These are phyloP conservation scores for Scortechinia acanthostroma DNA, from an alignment of 2,329 filamentous ascomycete species.

Conservation along the genomic window DNA sequence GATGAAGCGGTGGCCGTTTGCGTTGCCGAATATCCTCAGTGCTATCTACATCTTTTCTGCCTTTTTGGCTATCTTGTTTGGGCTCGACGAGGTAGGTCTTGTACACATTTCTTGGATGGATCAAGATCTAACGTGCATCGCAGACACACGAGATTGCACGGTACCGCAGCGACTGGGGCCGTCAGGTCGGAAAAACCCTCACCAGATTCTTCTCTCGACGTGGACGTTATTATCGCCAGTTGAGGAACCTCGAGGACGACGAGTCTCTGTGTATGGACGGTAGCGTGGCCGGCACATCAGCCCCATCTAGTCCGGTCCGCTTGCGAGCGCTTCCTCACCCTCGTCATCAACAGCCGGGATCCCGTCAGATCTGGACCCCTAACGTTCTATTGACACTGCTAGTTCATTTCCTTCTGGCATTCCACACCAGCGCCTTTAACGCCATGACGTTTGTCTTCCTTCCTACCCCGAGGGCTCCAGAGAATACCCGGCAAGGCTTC, in stretches of 20 bases:
- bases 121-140: not conserved
- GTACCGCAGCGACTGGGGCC: not conserved
- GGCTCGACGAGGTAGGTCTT: slow-evolving; percentile 36
- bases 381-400: slow-evolving; percentile 47
- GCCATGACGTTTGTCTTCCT: slow-evolving; percentile 72
- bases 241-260: not conserved
- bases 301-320: not conserved
- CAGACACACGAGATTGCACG: not conserved
- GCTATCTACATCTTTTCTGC: slow-evolving; percentile 35
- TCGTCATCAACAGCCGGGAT: slow-evolving; percentile 28
- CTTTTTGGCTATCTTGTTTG: slow-evolving; percentile 34
- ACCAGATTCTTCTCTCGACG: not conserved
- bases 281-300: not conserved
- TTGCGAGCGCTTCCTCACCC: not conserved
- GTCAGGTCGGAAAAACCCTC: not conserved
- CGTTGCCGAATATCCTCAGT: slow-evolving; percentile 43
- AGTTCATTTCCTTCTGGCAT: slow-evolving; percentile 63
- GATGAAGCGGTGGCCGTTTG: slow-evolving; percentile 37
- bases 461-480: slow-evolving; percentile 52
- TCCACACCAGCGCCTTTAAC: slow-evolving; percentile 72
- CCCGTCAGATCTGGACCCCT: slow-evolving; percentile 43
- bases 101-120: not conserved
- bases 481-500: not conserved
- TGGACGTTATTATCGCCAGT: not conserved
- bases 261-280: not conserved